Conservation (phyloP, 179 eudicot genomes). For the Heliamphora pulchella region DNA sequence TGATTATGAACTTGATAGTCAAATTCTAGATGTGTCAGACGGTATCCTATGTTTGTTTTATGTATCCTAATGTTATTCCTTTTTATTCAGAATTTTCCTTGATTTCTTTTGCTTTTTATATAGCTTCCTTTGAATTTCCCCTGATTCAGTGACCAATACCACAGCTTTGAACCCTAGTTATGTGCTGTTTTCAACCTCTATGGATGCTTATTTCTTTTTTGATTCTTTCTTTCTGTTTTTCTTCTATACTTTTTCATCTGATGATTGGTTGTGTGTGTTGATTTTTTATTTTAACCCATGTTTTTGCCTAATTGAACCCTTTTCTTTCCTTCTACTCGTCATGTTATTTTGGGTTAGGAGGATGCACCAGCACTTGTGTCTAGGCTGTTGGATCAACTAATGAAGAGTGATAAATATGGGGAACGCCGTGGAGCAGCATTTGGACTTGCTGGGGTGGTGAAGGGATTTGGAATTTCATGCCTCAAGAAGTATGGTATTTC, state of each 20-base stretch:
- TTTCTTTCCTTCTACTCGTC: constrained; percentile 3
- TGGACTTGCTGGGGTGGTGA: constrained; percentile 90
- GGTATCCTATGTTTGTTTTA: no score
- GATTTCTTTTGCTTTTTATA: no score
- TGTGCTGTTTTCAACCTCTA: background rate
- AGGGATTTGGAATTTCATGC: constrained; percentile 76
- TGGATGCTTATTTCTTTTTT: background rate
- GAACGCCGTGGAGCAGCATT: constrained; percentile 99
- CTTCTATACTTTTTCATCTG: background rate
- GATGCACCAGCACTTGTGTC: constrained; percentile 80
- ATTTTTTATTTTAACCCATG: background rate
- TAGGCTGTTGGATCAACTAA: constrained; percentile 69
- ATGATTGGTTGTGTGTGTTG: background rate
- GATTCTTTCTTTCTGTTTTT: background rate
- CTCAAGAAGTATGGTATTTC: constrained; percentile 78
- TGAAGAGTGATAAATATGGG: constrained; percentile 96
- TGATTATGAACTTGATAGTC: no score
- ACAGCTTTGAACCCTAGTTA: background rate
- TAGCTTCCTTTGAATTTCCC: no score
- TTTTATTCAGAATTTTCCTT: no score
- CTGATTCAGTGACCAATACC: background rate
- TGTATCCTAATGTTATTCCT: no score
- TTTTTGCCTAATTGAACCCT: background rate
- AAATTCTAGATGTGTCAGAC: no score
- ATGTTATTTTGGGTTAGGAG: constrained; percentile 40